Evolutionary conservation across 768 basidiomycete genomes (phyloP), one percentile per base, ranked within the genome.

Genomic region (Exsudoporus frostii): DNA sequence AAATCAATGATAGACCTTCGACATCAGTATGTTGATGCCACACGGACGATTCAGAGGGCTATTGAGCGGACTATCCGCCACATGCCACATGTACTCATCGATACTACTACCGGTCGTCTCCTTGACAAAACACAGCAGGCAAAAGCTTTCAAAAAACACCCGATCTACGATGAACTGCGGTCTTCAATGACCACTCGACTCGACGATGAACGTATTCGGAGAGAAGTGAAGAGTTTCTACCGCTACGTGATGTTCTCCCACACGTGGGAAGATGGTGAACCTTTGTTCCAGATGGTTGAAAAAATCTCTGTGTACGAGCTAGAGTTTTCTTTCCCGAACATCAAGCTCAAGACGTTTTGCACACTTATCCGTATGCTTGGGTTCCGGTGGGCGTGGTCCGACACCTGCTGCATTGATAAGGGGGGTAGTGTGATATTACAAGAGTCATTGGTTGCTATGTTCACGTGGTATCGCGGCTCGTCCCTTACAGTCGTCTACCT

Each of bases 371-470:
- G n/a, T 1, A 14, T 20, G 13, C 32, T 45, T 15, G 8, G 15
- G 0, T 55, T 55, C 17, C 20, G 10, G 4, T 57, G 56, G 56
- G 54, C 37, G 5, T 57, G 56, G 56, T 38, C n/a, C 3, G 57
- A 57, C 14, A 58, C 57, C 1, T 57, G 57, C 15, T 58, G 57
- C 7, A 19, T 58, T 25, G 25, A 25, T 25, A 25, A 7, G 0
- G 34, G 57, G 1, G 43, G 37, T 9, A 41, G 22, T 2, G 43
- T n/a, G 3, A 42, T 45, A 0, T 34, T 29, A 4, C 42, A 57
- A 27, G 57, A 58, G 7, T 48, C 57, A 0, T 3, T 57, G 19
- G 43, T 57, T 5, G 50, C 57, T 22, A 58, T 58, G 57, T 58
- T 58, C 25, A 48, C 1, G 5, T 58, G 57, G 57, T 58, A 58